A percentile compares a stretch with the other conserved stretches of the same genome.
Conservation (phyloP, 495 filamentous ascomycete species). For the Penicillium nucicola region DNA sequence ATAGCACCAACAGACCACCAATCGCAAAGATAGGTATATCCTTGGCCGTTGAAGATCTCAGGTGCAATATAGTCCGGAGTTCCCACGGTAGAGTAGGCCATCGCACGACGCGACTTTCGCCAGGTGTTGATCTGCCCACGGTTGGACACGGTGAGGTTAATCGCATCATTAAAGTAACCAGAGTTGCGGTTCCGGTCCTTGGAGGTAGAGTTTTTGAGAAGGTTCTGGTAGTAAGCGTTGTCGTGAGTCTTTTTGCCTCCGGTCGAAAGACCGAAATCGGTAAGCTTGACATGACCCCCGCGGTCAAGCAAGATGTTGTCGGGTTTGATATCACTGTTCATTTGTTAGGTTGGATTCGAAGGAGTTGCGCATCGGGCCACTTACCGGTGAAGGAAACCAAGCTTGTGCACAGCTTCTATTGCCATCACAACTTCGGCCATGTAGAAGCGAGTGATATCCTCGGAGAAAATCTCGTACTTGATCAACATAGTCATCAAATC, state of each 20-base stretch:
- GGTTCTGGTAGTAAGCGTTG: conserved; percentile 95
- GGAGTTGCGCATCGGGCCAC: neutral
- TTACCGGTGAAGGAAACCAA: conserved; percentile 97
- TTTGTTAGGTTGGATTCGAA: conserved; percentile 9
- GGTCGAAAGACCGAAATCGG: conserved; percentile 96
- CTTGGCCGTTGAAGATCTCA: conserved; percentile 94
- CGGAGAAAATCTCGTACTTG: conserved; percentile 99
- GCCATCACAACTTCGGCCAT: conserved; percentile 98
- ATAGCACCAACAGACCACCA: conserved; percentile 99
- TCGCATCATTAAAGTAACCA: conserved; percentile 87
- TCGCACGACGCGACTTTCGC: conserved; percentile 89
- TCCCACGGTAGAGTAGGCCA: conserved; percentile 97
- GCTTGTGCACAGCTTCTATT: conserved; percentile 95
- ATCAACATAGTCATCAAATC: conserved; percentile 99
- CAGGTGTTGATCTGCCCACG: conserved; percentile 96
- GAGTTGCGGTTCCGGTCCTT: conserved; percentile 73
- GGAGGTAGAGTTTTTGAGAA: conserved; percentile 81
- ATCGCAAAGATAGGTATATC: conserved; percentile 94
- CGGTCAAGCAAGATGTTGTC: conserved; percentile 97
- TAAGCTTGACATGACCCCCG: conserved; percentile 95
- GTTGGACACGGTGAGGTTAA: conserved; percentile 97
- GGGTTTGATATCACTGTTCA: conserved; percentile 89
- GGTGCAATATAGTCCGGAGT: conserved; percentile 99
- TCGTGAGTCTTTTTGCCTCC: conserved; percentile 98
- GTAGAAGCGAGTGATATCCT: conserved; percentile 98